Evolutionary conservation across 768 basidiomycete genomes (phyloP).

Genomic region (Leccinum broughii): DNA sequence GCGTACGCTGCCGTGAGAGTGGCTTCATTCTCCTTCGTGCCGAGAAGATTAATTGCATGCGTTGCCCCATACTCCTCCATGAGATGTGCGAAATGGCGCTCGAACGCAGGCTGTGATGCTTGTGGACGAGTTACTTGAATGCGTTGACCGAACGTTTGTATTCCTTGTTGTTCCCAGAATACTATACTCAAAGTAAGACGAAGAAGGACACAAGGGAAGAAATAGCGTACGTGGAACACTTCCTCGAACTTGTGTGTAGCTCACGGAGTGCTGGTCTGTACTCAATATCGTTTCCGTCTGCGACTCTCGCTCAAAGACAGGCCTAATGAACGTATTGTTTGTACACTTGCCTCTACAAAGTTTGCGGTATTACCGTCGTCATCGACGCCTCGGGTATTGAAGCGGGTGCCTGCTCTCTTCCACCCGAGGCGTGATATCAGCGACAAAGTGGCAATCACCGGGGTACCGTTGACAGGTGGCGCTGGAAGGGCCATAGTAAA

Average conservation of each 20-base stretch:
- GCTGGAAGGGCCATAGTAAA: conserved; percentile 75
- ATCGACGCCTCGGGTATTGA: conserved; percentile 95
- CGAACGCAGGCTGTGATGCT: conserved; percentile 96
- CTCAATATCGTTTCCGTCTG: conserved; percentile 91
- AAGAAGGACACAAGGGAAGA: not conserved
- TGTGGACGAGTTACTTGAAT: conserved; percentile 96
- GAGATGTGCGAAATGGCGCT: conserved; percentile 87
- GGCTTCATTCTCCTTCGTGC: conserved; percentile 90
- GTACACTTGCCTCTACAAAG: conserved; percentile 80
- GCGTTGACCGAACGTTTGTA: conserved; percentile 91
- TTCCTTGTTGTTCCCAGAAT: conserved; percentile 98
- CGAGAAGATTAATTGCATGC: conserved; percentile 90
- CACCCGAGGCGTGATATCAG: conserved; percentile 88
- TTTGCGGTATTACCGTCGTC: conserved; percentile 95
- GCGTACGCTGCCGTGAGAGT: conserved; percentile 80
- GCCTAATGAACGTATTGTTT: conserved; percentile 1
- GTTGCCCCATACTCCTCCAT: conserved; percentile 82
- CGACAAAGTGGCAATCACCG: conserved; percentile 70
- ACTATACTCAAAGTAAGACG: conserved; percentile 47
- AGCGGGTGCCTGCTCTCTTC: conserved; percentile 95
- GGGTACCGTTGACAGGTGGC: conserved; percentile 72
- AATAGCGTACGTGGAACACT: conserved; percentile 82
- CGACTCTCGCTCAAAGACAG: conserved; percentile 16
- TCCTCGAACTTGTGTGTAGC: conserved; percentile 92
- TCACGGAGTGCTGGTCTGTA: conserved; percentile 84